Percentiles rank a stretch among this genome's conserved stretches.
These are phyloP conservation scores for Penicillium sp. DNA, from an alignment of 2,329 filamentous ascomycete species.

Conservation along the genomic window DNA sequence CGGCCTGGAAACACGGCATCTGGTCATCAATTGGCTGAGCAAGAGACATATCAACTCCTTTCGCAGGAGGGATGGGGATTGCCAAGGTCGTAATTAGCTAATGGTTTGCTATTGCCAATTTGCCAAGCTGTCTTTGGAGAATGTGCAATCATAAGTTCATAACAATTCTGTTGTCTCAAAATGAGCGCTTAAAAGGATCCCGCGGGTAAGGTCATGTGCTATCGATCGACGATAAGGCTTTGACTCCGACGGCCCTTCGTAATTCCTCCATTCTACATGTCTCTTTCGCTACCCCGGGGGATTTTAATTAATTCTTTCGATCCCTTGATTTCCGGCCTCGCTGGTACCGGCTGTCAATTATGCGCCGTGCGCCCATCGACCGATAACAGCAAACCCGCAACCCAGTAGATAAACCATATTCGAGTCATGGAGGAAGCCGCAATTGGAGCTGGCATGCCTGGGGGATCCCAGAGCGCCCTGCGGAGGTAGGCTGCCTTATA, in stretches of 20 bases:
- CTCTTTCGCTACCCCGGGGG: background rate
- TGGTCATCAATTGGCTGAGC: conserved; percentile 39
- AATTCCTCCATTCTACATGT: background rate
- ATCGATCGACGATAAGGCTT: conserved; percentile 18
- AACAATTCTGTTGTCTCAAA: conserved; percentile 4
- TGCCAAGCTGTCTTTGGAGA: background rate
- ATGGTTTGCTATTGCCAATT: no score
- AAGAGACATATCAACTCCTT: conserved; percentile 52
- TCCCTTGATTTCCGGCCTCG: conserved; percentile 15
- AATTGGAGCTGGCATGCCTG: conserved; percentile 26
- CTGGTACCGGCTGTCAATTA: conserved; percentile 29
- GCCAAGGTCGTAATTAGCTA: conserved; percentile 24
- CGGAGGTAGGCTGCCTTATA: background rate
- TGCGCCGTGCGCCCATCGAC: conserved; percentile 19
- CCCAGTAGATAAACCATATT: conserved; percentile 6
- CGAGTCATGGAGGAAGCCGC: conserved; percentile 34
- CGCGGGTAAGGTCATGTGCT: background rate
- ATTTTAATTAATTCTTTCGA: background rate
- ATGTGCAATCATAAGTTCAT: background rate
- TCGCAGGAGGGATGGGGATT: conserved; percentile 50
- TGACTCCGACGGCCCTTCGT: conserved; percentile 12
- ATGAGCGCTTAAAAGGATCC: background rate
- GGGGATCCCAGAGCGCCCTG: conserved; percentile 2
- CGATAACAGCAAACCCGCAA: conserved; percentile 13
- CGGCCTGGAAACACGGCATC: conserved; percentile 47